These are phyloP conservation scores for Lachnellula subtilissima DNA, from an alignment of 2,329 filamentous ascomycete genomes.

Conservation along the genomic window DNA sequence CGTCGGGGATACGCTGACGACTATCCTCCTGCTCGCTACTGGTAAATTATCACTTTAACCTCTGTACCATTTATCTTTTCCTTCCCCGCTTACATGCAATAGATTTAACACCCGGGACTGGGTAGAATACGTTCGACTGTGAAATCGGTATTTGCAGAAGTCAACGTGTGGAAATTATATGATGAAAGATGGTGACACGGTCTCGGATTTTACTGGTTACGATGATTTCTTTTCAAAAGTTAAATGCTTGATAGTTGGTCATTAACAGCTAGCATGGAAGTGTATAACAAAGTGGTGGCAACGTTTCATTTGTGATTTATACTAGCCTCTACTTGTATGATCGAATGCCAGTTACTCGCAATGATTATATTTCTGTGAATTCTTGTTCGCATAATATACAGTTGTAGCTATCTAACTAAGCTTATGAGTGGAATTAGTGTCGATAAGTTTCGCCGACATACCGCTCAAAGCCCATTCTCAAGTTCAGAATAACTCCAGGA, in stretches of 20 bases:
- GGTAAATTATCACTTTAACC: slow-evolving; percentile 19
- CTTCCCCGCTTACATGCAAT: slow-evolving; percentile 9
- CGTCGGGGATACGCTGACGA: slow-evolving; percentile 25
- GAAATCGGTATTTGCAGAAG: background rate
- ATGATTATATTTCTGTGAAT: background rate
- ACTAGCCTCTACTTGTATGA: background rate
- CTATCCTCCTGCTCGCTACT: slow-evolving; percentile 31
- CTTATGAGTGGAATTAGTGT: too few relatives aligned
- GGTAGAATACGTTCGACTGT: slow-evolving; percentile 10
- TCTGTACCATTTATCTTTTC: background rate
- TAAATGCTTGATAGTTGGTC: background rate
- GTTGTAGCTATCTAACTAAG: too few relatives aligned
- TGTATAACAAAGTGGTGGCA: background rate
- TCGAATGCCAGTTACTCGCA: background rate
- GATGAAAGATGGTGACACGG: slow-evolving; percentile 13
- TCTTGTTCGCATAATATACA: background rate
- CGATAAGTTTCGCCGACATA: too few relatives aligned
- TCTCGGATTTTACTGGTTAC: background rate
- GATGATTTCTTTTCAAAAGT: background rate
- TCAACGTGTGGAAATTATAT: background rate
- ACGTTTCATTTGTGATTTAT: background rate
- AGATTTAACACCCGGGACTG: slow-evolving; percentile 6
- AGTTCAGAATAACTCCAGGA: too few relatives aligned
- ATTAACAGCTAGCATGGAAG: background rate
- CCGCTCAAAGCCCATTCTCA: too few relatives aligned